These are phyloP conservation scores for Sordariomycetes sp. DNA, from an alignment of 2,329 filamentous ascomycete species.

Conservation along the genomic window DNA sequence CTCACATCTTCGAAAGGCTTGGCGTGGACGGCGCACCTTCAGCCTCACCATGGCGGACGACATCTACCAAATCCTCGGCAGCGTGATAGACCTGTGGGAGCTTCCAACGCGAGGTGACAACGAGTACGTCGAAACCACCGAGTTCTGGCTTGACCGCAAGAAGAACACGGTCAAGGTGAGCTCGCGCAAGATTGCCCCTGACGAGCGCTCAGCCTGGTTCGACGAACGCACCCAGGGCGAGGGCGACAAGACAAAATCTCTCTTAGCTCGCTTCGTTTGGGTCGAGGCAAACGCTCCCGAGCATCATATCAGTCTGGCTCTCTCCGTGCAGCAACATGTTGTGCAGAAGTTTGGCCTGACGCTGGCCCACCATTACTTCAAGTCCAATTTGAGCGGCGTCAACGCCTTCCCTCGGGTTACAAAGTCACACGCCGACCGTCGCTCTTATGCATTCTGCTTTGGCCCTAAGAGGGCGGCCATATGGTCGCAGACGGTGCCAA, in stretches of 20 bases:
- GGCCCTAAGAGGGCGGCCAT: conserved; percentile 26
- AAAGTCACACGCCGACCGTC: conserved; percentile 5
- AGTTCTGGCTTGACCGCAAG: conserved; percentile 1
- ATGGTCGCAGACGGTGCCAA: conserved; percentile 20
- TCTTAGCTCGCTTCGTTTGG: conserved; percentile 21
- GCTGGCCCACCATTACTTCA: conserved; percentile 21
- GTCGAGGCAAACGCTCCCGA: conserved; percentile 12
- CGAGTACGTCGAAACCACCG: background rate
- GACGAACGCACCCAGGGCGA: background rate
- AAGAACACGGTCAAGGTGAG: conserved; percentile 1
- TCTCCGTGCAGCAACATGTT: conserved; percentile 9
- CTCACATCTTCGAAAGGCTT: too few species aligned
- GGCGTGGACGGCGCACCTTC: too few species aligned
- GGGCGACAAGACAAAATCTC: conserved; percentile 8
- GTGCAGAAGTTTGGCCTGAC: conserved; percentile 17
- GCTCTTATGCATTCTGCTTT: conserved; percentile 22
- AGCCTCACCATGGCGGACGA: too few species aligned
- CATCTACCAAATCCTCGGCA: too few species aligned
- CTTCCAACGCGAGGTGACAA: too few species aligned
- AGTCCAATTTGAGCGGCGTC: conserved; percentile 22
- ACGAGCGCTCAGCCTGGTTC: background rate
- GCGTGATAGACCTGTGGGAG: too few species aligned
- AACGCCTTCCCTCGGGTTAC: conserved; percentile 12
- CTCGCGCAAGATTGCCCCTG: background rate
- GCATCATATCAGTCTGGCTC: conserved; percentile 14